Evolutionary conservation across 176 grass and related monocot species (phyloP).

Genomic region (Phoenix dactylifera): DNA sequence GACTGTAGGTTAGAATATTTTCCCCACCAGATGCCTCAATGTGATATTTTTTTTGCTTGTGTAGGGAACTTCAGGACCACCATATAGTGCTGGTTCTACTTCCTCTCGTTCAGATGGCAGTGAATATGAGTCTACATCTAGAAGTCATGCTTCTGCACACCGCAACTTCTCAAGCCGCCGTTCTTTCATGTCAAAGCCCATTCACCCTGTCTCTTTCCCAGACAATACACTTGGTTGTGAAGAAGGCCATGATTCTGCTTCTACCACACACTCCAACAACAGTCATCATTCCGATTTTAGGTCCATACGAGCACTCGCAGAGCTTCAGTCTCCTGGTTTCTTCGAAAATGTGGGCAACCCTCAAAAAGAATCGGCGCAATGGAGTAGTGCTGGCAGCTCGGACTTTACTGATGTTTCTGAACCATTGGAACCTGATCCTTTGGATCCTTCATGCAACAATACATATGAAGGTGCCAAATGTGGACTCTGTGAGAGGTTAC

Average conservation of each 20-base stretch:
- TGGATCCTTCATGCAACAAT: constrained; percentile 16
- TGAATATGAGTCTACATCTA: constrained; percentile 55
- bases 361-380: constrained; percentile 31
- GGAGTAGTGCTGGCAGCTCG: constrained; percentile 46
- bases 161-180: constrained; percentile 39
- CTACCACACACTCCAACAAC: constrained; percentile 19
- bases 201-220: constrained; percentile 54
- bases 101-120: constrained; percentile 61
- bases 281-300: constrained; percentile 19
- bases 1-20: neutral
- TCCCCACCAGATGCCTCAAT: neutral
- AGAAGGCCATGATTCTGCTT: constrained; percentile 17
- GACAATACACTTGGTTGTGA: constrained; percentile 30
- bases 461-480: constrained; percentile 38
- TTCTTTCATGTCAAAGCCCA: constrained; percentile 63
- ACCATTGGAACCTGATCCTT: constrained; percentile 21
- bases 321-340: constrained; percentile 23
- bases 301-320: constrained; percentile 11
- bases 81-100: constrained; percentile 50
- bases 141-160: constrained; percentile 33
- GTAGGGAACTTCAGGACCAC: constrained; percentile 42
- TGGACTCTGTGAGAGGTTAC: constrained; percentile 44
- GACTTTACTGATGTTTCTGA: constrained; percentile 47
- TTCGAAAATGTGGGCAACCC: constrained; percentile 18
- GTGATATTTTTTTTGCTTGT: constrained; percentile 20